Base-by-base conservation (phyloP, 2,329 filamentous ascomycete genomes). In the Fusarium zealandicum region DNA sequence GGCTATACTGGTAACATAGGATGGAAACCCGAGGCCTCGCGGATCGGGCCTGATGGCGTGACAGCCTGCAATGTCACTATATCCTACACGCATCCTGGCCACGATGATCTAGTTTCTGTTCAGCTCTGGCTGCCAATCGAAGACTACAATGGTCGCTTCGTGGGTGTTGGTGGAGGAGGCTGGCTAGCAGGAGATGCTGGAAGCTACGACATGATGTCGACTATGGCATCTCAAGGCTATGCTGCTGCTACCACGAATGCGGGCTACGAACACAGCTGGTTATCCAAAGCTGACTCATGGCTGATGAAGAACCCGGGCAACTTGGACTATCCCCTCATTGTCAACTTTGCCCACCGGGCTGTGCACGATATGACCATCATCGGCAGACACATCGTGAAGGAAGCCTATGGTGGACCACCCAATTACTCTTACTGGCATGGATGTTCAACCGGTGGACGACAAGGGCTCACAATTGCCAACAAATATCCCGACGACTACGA, bases 41-140 rank as follows among this genome's bases (percentile, higher is more conserved):
- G 6, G 7, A 25, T 25, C 22, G 22, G 22, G 9, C 8, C 22
- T 8, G 9, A 25, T 9, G 22, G 22, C 22, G 22, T 25, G 22
- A 25, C 22, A 8, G 22, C 22, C n/a, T 56, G 53, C 8, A 56
- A 56, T 6, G 25, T 56, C n/a, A 52, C 42, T 4, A 18, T 52
- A 4, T 16, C 32, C 0, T 46, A 47, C 20, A 44, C 48, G 5
- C 53, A 46, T 3, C 42, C 37, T 0, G 42, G 37, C 1, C 18
- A 40, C 1, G 25, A 31, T 2, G 53, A 56, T 12, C 9, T 38
- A 6, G 30, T 40, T 13, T 31, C 16, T 1, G 33, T 47, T 4
- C 28, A 46, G 0, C 25, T 43, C 0, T 56, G 53, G 53, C 18
- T 56, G 2, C 53, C 53, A 8, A 11, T 32, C 5, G 27, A 46